Evolutionary conservation across 2,329 filamentous ascomycete genomes (phyloP), one percentile per base, ranked within the genome.

Genomic region (Neonectria magnoliae): DNA sequence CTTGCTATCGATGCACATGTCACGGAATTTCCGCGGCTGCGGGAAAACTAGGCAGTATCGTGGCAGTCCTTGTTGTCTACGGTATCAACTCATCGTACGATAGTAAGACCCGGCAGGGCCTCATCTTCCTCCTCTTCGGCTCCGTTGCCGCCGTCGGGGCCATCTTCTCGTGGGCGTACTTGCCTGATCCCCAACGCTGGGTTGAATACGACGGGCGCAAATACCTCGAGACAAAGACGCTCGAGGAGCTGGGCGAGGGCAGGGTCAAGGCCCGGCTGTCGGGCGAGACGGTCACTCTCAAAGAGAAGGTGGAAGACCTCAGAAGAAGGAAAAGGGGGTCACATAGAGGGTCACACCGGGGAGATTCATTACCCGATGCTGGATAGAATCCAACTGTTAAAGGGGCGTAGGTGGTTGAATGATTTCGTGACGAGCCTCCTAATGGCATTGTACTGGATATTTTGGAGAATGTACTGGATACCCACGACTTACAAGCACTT

Each of bases 11-110:
- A 44, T 88, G 84, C 55, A 88, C 87, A 0, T 89, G 87, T 63
- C 87, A 89, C 70, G 87, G 87, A 25, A 87, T 90, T 57, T 87
- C 87, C 0, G 87, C 88, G 0, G 87, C 87, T 0, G 83, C 84
- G 1, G 88, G 87, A 11, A 90, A 90, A 71, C 75, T 87, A 1
- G 87, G 87, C 25, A 85, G 85, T 62, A 83, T 89, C 55, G 75
- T 85, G 5, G 84, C 84, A 54, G 79, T 86, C 18, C 71, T 85
- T 13, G 78, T 86, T 27, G 82, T 85, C 2, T 85, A 83, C 68
- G 83, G 81, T 59, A 84, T 86, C 74, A 84, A 85, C 71, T 68
- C 75, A 16, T 77, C 80, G 14, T 85, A 85, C 73, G 69, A 73
- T 44, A 79, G 77, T 60, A 54, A 75, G 2, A 81, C 76, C 4